Evolutionary conservation across 441 rosid genomes (phyloP).

Genomic region (Biscutella auriculata): DNA sequence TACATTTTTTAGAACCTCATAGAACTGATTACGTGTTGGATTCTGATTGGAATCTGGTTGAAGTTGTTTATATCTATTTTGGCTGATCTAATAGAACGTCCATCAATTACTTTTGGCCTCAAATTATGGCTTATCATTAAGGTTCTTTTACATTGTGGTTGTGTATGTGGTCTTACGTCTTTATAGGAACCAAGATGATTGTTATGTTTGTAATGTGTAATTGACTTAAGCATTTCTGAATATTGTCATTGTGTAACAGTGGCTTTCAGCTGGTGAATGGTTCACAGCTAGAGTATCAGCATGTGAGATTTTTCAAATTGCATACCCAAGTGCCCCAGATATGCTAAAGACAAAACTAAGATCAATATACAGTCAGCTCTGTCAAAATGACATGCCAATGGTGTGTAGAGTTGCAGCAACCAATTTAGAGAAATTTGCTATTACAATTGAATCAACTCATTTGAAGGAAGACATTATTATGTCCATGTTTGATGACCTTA

Average conservation of each 20-base stretch:
- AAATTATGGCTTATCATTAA: not conserved
- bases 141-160: not conserved
- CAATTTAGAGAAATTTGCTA: slow-evolving; percentile 82
- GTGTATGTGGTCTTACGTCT: not conserved
- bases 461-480: slow-evolving; percentile 62
- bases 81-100: not conserved
- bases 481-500: slow-evolving; percentile 74
- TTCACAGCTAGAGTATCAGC: slow-evolving; percentile 87
- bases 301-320: slow-evolving; percentile 78
- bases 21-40: too few relatives aligned
- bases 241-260: slow-evolving; percentile 24
- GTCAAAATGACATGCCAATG: slow-evolving; percentile 97
- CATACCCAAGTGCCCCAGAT: slow-evolving; percentile 82
- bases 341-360: slow-evolving; percentile 49
- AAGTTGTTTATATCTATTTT: not conserved
- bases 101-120: not conserved
- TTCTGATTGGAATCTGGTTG: too few relatives aligned
- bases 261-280: slow-evolving; percentile 90
- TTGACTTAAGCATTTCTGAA: not conserved
- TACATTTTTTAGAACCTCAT: too few relatives aligned
- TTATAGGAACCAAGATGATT: not conserved
- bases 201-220: not conserved
- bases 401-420: slow-evolving; percentile 93
- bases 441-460: slow-evolving; percentile 73
- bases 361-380: slow-evolving; percentile 55